Base-by-base conservation (phyloP, 1,284 basidiomycete genomes). In the Fistulinella cinereoalba region DNA sequence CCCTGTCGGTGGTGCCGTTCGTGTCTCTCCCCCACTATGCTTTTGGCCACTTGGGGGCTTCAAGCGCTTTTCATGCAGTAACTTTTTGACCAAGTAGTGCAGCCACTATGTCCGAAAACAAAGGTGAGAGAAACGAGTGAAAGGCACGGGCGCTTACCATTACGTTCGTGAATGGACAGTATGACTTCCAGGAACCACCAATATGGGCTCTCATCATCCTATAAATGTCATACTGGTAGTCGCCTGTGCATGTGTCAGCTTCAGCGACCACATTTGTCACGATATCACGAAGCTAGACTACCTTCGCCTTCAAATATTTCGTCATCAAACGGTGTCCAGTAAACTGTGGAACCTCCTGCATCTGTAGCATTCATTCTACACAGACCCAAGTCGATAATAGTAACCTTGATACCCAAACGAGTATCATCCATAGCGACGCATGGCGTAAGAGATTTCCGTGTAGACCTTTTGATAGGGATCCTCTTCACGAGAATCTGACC, bases 161-260 rank as follows among this genome's bases (percentile, higher is more conserved):
- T 33, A 96, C 81, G 60, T 97, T 97, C 6, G 92, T 95, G 10
- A 86, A 65, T 0, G 93, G 91, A 42, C 80, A 75, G 62, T 81
- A 94, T 1, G 65, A 72, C 46, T 79, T 75, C 95, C 95, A 97
- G 18, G 72, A 64, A 37, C 72, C 71, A 3, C 76, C 67, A 36
- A 79, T 81, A 47, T 82, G 70, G 21, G 69, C 67, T 31, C 76
- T 76, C 91, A 97, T 97, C 66, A 86, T 79, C 32, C 96, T 82
- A 64, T 99, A 99, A 1, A 97, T 76, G 57, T 97, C 93, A 68
- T 95, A 98, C 65, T 99, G 96, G 56, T 89, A 85, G 62, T 96
- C 92, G 6, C 94, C 92, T 79, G 28, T 3, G 6, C n/a, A 13
- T 25, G 16, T 5, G 7, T 18, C 12, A 28, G 16, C 4, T 24